Percentiles rank a stretch among this genome's conserved stretches.
phyloP scores from a whole-genome alignment of 73 alveolate genomes.

The Blepharisma japonicum region DNA sequence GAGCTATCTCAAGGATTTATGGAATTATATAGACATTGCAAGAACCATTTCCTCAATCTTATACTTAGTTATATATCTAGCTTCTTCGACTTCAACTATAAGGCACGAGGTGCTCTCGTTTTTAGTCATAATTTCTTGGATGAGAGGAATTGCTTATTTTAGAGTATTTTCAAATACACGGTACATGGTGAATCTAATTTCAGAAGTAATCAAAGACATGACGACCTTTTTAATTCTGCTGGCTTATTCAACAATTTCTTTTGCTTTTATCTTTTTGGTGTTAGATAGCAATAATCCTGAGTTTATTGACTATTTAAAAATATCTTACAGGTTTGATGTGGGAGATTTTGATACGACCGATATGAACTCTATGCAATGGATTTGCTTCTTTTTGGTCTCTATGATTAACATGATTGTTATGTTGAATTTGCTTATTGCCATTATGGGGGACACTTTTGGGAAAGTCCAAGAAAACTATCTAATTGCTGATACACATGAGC shows the following conservation, averaged over 20 bases:
- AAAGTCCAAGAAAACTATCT: background rate
- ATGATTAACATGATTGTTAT: slow-evolving; percentile 7
- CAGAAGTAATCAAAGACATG: slow-evolving; percentile 31
- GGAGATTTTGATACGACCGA: slow-evolving; percentile 14
- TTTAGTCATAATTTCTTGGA: slow-evolving; percentile 11
- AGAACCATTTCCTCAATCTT: background rate
- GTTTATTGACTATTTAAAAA: background rate
- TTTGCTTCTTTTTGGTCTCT: background rate
- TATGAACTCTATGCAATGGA: background rate
- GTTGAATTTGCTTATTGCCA: slow-evolving; percentile 1
- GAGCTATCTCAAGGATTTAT: background rate
- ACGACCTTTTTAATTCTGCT: background rate
- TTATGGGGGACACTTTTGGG: slow-evolving; percentile 28
- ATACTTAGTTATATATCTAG: background rate
- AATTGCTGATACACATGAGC: slow-evolving; percentile 11
- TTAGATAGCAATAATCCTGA: background rate
- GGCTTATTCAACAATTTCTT: background rate
- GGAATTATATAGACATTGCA: background rate
- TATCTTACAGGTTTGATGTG: background rate
- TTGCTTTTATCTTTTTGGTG: slow-evolving; percentile 22
- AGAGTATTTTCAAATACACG: slow-evolving; percentile 14
- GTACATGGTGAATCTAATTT: background rate
- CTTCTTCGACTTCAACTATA: background rate
- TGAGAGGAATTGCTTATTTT: slow-evolving; percentile 30
- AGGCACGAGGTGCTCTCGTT: background rate